These are phyloP conservation scores for Candida parachauliodes DNA, from an alignment of 805 yeast species.

Conservation along the genomic window DNA sequence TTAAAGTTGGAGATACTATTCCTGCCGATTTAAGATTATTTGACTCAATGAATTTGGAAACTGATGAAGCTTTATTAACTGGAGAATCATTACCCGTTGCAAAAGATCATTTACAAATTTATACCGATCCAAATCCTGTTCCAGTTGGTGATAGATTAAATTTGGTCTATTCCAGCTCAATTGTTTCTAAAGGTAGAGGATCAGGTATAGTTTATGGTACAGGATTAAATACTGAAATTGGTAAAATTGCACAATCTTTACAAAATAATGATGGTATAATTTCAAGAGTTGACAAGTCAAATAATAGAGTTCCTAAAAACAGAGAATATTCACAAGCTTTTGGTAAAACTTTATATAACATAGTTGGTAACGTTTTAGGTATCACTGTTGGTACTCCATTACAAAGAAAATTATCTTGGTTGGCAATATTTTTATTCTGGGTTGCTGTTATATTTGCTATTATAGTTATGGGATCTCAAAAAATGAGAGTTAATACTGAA, in stretches of 20 bases:
- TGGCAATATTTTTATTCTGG: constrained; percentile 49
- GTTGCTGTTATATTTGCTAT: constrained; percentile 40
- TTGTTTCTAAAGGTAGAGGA: constrained; percentile 42
- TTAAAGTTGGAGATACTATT: constrained; percentile 40
- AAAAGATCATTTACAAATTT: constrained; percentile 32
- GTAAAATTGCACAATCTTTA: constrained; percentile 37
- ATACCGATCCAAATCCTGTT: constrained; percentile 33
- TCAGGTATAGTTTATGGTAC: constrained; percentile 37
- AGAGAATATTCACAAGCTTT: constrained; percentile 32
- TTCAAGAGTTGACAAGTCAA: constrained; percentile 33
- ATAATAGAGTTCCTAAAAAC: constrained; percentile 32
- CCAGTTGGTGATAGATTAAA: constrained; percentile 37
- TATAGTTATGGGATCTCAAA: constrained; percentile 36
- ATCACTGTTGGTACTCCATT: constrained; percentile 45
- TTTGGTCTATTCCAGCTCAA: constrained; percentile 33
- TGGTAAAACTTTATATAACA: constrained; percentile 38
- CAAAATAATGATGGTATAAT: constrained; percentile 20
- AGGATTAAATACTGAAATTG: constrained; percentile 39
- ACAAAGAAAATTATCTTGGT: constrained; percentile 45
- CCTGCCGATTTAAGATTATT: constrained; percentile 42
- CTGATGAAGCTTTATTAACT: constrained; percentile 44
- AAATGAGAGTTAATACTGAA: constrained; percentile 26
- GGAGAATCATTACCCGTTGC: constrained; percentile 34
- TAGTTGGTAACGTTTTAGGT: constrained; percentile 44
- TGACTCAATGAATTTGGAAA: constrained; percentile 34